Percentiles rank a stretch among this genome's conserved stretches.
These are phyloP conservation scores for Oryza meyeriana DNA, from an alignment of 176 grass and related monocot genomes.

Conservation along the genomic window DNA sequence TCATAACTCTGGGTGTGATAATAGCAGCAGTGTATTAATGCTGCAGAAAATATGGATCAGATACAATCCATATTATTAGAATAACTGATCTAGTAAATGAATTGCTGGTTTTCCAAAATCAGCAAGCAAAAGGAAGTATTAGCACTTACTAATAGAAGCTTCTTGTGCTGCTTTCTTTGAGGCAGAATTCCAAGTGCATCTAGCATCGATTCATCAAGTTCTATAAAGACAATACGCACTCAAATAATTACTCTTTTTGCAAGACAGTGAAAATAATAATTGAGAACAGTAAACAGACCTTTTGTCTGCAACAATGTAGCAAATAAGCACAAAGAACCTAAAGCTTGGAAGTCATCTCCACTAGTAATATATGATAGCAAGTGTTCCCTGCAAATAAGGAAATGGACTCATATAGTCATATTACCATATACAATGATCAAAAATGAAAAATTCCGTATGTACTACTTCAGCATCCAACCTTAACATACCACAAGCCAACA, in stretches of 20 bases:
- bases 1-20: background rate
- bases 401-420: background rate
- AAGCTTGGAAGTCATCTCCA: slow-evolving; percentile 74
- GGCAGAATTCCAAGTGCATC: slow-evolving; percentile 99
- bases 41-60: slow-evolving; percentile 22
- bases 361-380: slow-evolving; percentile 69
- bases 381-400: slow-evolving; percentile 68
- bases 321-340: slow-evolving; percentile 93
- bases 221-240: slow-evolving; percentile 41
- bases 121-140: slow-evolving; percentile 18
- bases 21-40: slow-evolving; percentile 2
- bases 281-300: slow-evolving; percentile 48
- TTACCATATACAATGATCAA: slow-evolving; percentile 19
- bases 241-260: slow-evolving; percentile 20
- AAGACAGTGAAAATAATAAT: slow-evolving; percentile 20
- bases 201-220: slow-evolving; percentile 95
- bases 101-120: slow-evolving; percentile 19
- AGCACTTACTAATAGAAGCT: slow-evolving; percentile 80
- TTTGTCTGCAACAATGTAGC: slow-evolving; percentile 97
- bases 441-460: background rate
- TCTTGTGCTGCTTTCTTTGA: slow-evolving; percentile 99
- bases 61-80: slow-evolving; percentile 15
- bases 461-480: slow-evolving; percentile 15
- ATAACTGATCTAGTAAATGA: slow-evolving; percentile 12
- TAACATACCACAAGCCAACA: slow-evolving; percentile 1